Evolutionary conservation across 1,284 basidiomycete species (phyloP), one percentile per base, ranked within the genome.

Genomic region (Leccinum brunneo-olivaceum): DNA sequence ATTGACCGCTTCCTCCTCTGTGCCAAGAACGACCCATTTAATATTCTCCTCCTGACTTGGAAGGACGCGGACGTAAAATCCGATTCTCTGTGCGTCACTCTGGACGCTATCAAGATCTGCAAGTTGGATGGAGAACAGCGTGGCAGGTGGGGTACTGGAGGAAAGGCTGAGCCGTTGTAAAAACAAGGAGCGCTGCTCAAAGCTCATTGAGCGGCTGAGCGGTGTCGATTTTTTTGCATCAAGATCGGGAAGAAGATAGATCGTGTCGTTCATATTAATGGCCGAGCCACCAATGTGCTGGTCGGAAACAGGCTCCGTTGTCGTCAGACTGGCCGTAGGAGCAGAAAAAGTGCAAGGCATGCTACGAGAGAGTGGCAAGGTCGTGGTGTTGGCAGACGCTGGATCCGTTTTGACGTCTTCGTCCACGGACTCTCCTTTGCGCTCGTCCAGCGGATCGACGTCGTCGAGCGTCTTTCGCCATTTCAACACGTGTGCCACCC

Each of bases 291-390:
- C 53, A 28, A 55, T 53, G 36, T 44, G 35, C 4, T 41, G 49
- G 15, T 58, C 52, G 6, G 50, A 47, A 23, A 52, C 44, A 0
- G 49, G 53, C 27, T 57, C 52, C 14, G 53, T 62, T 35, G 54
- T 58, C 4, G 58, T 53, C 28, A 67, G 64, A 50, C 72, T 77
- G 39, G 69, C 55, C 6, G 69, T 68, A 4, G 76, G 74, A 0
- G 74, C 67, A 35, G 55, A 50, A 12, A 80, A 61, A 1, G 77
- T 72, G 36, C 77, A 70, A 4, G 77, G 77, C 78, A 79, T 79
- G 39, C 57, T 57, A 25, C 57, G 57, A 16, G 60, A 66, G 10
- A 56, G 47, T 5, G 33, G 18, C n/a, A 41, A 2, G 12, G 15
- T 2, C 2, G 33, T 12, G 23, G 25, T 23, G 20, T 15, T 19